These are phyloP conservation scores for Phylloporus arenicola DNA, from an alignment of 768 basidiomycete genomes.

Conservation along the genomic window DNA sequence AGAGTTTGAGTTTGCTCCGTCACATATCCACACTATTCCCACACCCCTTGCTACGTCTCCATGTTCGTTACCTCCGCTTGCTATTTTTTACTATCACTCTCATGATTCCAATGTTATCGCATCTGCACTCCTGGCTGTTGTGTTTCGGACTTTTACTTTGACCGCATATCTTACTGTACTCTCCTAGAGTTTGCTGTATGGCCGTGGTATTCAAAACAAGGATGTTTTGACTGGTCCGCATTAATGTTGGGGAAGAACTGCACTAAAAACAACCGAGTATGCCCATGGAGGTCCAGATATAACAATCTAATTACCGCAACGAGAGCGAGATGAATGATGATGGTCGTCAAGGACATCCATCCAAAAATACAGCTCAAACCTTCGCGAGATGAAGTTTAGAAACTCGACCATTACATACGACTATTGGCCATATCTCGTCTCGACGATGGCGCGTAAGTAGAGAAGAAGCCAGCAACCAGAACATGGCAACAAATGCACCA, in stretches of 20 bases:
- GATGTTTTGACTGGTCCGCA: neutral
- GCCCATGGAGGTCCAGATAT: neutral
- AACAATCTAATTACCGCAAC: conserved; percentile 11
- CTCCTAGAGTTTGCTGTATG: neutral
- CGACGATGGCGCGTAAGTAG: neutral
- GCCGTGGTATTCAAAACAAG: conserved; percentile 4
- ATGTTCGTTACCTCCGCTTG: conserved; percentile 6
- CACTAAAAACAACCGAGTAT: neutral
- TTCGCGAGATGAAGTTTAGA: neutral
- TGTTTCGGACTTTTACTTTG: neutral
- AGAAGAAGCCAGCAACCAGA: neutral
- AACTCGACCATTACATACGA: neutral
- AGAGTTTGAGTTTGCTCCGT: conserved; percentile 10
- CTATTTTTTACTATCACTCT: conserved; percentile 10
- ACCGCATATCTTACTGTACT: conserved; percentile 15
- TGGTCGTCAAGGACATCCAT: neutral
- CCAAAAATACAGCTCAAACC: neutral
- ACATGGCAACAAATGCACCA: neutral
- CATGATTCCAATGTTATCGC: conserved; percentile 13
- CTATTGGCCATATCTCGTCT: neutral
- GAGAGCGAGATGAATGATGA: neutral
- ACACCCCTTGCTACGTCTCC: conserved; percentile 1
- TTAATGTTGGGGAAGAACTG: neutral
- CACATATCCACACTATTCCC: neutral
- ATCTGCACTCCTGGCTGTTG: neutral